Conservation (phyloP, 2,329 filamentous ascomycete species). For the Nannizziopsis barbatae region DNA sequence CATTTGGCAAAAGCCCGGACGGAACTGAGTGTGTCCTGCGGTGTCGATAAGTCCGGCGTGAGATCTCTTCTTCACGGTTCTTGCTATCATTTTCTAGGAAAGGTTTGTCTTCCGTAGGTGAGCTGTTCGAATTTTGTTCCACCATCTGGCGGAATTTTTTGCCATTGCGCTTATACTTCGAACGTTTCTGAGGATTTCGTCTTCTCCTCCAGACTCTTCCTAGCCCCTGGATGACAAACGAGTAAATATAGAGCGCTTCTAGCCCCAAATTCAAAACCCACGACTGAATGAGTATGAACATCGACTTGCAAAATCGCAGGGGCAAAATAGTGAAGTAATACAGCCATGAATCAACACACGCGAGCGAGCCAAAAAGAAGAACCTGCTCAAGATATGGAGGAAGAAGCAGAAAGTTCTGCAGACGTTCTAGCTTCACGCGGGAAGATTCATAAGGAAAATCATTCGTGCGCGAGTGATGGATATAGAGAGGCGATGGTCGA, state of each 20-base stretch:
- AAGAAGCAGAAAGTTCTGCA: constrained; percentile 77
- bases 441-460: constrained; percentile 82
- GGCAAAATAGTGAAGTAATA: constrained; percentile 94
- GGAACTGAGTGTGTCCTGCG: constrained; percentile 72
- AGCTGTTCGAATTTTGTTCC: neutral
- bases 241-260: constrained; percentile 59
- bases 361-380: constrained; percentile 75
- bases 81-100: constrained; percentile 7
- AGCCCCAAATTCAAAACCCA: constrained; percentile 62
- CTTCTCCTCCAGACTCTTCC: constrained; percentile 60
- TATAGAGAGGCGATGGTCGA: constrained; percentile 51
- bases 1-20: constrained; percentile 70
- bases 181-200: constrained; percentile 15
- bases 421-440: constrained; percentile 77
- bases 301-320: constrained; percentile 70
- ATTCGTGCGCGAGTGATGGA: constrained; percentile 45
- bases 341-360: constrained; percentile 90
- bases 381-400: constrained; percentile 73
- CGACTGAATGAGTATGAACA: constrained; percentile 65
- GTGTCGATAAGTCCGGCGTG: constrained; percentile 42
- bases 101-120: constrained; percentile 1
- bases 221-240: constrained; percentile 68
- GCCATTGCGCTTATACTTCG: neutral
- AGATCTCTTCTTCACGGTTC: constrained; percentile 18
- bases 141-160: neutral